These are phyloP conservation scores for Paspalum notatum DNA, from an alignment of 176 grass and related monocot species.

Conservation along the genomic window DNA sequence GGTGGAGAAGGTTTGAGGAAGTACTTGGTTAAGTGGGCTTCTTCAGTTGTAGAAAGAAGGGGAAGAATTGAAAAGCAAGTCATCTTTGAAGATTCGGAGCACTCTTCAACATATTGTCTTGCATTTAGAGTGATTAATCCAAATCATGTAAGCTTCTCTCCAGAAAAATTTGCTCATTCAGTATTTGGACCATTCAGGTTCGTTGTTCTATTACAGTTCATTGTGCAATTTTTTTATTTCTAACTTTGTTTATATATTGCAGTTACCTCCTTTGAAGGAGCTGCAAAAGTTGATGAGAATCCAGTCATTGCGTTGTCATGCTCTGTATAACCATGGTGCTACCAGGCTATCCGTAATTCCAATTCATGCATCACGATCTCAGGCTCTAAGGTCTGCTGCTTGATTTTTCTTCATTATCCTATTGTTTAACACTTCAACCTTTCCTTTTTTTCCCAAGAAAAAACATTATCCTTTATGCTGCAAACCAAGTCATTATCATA, in stretches of 20 bases:
- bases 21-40: constrained; percentile 78
- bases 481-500: constrained; percentile 1
- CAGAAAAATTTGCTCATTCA: constrained; percentile 1
- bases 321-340: constrained; percentile 71
- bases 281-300: constrained; percentile 82
- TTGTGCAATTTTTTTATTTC: constrained; percentile 6
- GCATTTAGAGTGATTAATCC: constrained; percentile 81
- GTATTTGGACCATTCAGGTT: not conserved
- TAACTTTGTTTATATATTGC: constrained; percentile 41
- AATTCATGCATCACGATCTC: constrained; percentile 80
- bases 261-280: constrained; percentile 72
- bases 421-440: not conserved
- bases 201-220: not conserved
- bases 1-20: constrained; percentile 93
- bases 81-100: constrained; percentile 72
- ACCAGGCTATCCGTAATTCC: constrained; percentile 85
- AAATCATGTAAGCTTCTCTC: constrained; percentile 68
- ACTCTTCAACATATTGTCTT: constrained; percentile 70
- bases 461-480: constrained; percentile 23
- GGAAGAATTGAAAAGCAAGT: constrained; percentile 71
- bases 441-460: not conserved
- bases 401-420: constrained; percentile 29
- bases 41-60: constrained; percentile 62
- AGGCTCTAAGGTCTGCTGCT: constrained; percentile 69
- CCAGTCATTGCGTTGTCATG: constrained; percentile 75